Evolutionary conservation across 352 stramenopile genomes (phyloP), one percentile per base, ranked within the genome.

Genomic region (Globisporangium apiculatum): DNA sequence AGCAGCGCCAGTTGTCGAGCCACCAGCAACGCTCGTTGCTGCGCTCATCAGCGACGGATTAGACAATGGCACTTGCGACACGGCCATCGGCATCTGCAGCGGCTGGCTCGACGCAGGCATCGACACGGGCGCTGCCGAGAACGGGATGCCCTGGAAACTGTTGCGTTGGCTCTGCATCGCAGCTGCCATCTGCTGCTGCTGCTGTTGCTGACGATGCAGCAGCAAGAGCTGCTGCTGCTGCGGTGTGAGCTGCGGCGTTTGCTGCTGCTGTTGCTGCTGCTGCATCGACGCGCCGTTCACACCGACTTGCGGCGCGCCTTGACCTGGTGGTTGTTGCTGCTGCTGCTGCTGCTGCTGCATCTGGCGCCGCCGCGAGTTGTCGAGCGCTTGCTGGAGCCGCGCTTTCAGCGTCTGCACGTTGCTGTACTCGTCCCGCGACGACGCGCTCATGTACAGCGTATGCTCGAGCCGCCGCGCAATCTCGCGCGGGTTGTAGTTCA

Each of bases 401-500:
- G 72, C 71, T 64, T 95, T 95, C 10, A 95, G 68, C 12, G 86
- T 95, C 40, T 91, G 80, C 35, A 95, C 78, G 53, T 94, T 91
- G 60, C 80, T 92, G 68, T 95, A 95, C 46, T 95, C 82, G 67
- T 91, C 82, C 48, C 83, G 80, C 7, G 86, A 94, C 18, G 75
- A 56, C 6, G 86, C 84, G 53, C 79, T 87, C 83, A 94, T 94
- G 57, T 95, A 95, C 17, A 95, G 57, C 15, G 82, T 94, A 58
- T 95, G 83, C 57, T 95, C 86, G 11, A 95, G 59, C 47, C 86
- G 71, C 36, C 86, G 72, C 7, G 86, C 86, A 40, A 95, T 95
- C 58, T 95, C 86, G 53, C 84, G 73, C 6, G 84, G 86, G 60
- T 95, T 95, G 63, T 95, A 94, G 56, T 95, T 93, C n/a, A 79